Evolutionary conservation across 2,329 filamentous ascomycete genomes (phyloP), one percentile per base, ranked within the genome.

Genomic region (Emydomyces testavorans): DNA sequence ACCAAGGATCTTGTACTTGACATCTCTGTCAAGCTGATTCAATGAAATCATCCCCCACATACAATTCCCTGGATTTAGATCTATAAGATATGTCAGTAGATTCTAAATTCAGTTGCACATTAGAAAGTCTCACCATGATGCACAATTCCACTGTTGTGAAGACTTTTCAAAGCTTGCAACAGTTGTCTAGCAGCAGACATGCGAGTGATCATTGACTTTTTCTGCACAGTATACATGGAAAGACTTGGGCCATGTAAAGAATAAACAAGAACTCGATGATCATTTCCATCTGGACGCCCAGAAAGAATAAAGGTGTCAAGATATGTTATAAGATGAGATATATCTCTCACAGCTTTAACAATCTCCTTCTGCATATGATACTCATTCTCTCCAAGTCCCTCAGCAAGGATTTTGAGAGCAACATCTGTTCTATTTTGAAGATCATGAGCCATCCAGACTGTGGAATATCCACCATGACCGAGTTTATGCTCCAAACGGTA

Each of bases 101-200:
- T 28, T 11, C 26, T 11, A 6, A 28, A 6, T 28, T 5, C 11
- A 28, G 11, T 11, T 28, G 26, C 18, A 32, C n/a, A 26, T 37
- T 26, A 54, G 11, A 6, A 28, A 6, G 26, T 11, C 56, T 57
- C 8, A 58, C 56, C 56, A 20, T 53, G 55, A 50, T 62, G 54
- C 32, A 60, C 46, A 46, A 59, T 58, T 49, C 57, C 55, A 16
- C 57, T 57, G 38, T 55, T 29, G 44, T 61, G 56, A 50, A 61
- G 48, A 39, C 35, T 56, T 46, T 55, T 54, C 39, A 59, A 43
- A 3, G 55, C 52, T 50, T 54, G 47, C 32, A 61, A 44, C 48
- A 60, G 54, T 54, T 62, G 55, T 29, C 39, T 53, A 45, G 58
- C 58, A 35, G 58, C 56, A 31, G 54, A 61, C 57, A 62, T 62